Conservation (phyloP, 2,329 filamentous ascomycete species). For the Cladosporium velox region DNA sequence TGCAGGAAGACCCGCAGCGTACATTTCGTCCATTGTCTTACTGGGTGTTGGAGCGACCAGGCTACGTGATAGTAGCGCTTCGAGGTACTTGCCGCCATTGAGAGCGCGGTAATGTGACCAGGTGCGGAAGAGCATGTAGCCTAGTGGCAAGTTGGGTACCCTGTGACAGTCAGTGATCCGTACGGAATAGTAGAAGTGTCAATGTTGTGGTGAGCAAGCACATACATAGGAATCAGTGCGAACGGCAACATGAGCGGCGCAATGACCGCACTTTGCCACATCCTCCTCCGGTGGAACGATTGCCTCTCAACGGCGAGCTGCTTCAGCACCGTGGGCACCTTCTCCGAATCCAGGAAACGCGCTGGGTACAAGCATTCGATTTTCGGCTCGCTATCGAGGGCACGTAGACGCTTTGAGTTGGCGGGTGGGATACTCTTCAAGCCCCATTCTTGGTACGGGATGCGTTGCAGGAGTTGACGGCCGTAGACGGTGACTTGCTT, state of each 20-base stretch:
- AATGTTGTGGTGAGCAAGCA: too few relatives aligned
- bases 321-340: slow-evolving; percentile 56
- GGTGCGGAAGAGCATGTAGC: slow-evolving; percentile 90
- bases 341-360: slow-evolving; percentile 59
- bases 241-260: slow-evolving; percentile 87
- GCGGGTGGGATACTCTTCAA: slow-evolving; percentile 90
- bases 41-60: slow-evolving; percentile 55
- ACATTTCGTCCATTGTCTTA: background rate
- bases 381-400: slow-evolving; percentile 56
- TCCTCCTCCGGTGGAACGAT: slow-evolving; percentile 70
- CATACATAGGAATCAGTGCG: slow-evolving; percentile 81
- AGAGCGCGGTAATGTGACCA: slow-evolving; percentile 94
- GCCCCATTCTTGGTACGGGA: slow-evolving; percentile 97
- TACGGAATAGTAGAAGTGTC: too few relatives aligned
- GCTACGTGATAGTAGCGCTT: slow-evolving; percentile 75
- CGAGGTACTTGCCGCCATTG: slow-evolving; percentile 78
- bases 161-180: slow-evolving; percentile 45
- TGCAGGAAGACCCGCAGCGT: background rate
- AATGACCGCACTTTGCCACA: slow-evolving; percentile 78
- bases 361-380: background rate
- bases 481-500: slow-evolving; percentile 81
- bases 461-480: slow-evolving; percentile 81
- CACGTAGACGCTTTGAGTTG: slow-evolving; percentile 64
- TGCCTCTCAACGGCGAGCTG: slow-evolving; percentile 79
- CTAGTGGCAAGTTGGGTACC: slow-evolving; percentile 92